Conservation (phyloP, 768 basidiomycete species). For the Pleurotus ostreatus region DNA sequence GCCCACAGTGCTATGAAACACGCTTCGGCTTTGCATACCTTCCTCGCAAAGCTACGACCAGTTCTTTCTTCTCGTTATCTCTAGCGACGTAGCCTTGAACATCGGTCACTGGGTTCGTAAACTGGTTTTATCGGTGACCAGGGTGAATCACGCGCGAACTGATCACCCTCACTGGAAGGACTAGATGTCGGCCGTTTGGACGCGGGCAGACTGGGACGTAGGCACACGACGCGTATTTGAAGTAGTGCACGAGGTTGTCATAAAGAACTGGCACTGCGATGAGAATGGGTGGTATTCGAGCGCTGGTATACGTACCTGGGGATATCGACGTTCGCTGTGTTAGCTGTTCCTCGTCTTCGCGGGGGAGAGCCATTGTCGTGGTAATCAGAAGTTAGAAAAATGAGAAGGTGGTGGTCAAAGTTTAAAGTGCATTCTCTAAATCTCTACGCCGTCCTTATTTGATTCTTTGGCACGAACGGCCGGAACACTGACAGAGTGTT, state of each 20-base stretch:
- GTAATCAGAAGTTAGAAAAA: too few species aligned
- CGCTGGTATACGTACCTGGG: too few species aligned
- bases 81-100: slow-evolving; percentile 42
- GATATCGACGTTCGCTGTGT: too few species aligned
- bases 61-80: slow-evolving; percentile 36
- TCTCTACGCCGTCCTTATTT: too few species aligned
- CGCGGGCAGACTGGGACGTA: slow-evolving; percentile 20
- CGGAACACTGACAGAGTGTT: too few species aligned
- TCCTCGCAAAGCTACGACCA: slow-evolving; percentile 39
- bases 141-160: background rate
- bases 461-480: too few species aligned
- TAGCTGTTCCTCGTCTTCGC: too few species aligned
- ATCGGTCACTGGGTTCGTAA: slow-evolving; percentile 29
- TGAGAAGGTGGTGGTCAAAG: too few species aligned
- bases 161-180: slow-evolving; percentile 11
- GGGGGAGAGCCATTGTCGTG: too few species aligned
- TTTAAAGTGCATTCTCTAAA: too few species aligned
- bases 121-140: slow-evolving; percentile 20
- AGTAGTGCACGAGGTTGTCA: slow-evolving; percentile 29
- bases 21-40: slow-evolving; percentile 22
- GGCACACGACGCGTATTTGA: slow-evolving; percentile 30
- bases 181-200: slow-evolving; percentile 20
- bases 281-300: too few species aligned
- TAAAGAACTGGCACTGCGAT: slow-evolving; percentile 15
- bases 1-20: background rate